These are phyloP conservation scores for Epichloe glyceriae DNA, from an alignment of 2,329 filamentous ascomycete genomes.

Conservation along the genomic window DNA sequence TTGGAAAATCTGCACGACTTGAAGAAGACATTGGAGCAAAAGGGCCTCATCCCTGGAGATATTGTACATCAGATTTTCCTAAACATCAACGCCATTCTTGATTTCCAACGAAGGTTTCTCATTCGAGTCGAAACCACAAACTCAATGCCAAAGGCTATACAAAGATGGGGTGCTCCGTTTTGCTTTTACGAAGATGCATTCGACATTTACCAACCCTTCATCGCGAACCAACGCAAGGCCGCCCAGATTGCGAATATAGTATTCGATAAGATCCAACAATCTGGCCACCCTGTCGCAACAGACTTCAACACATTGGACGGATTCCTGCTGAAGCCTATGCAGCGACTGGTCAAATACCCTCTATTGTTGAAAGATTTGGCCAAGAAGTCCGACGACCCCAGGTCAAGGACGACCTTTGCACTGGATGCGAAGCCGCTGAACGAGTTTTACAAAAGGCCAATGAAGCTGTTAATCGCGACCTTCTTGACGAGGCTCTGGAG, in stretches of 20 bases:
- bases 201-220: slow-evolving; percentile 90
- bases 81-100: slow-evolving; percentile 87
- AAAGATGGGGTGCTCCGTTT: slow-evolving; percentile 95
- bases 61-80: slow-evolving; percentile 89
- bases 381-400: slow-evolving; percentile 69
- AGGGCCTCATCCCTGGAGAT: slow-evolving; percentile 77
- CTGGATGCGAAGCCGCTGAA: slow-evolving; percentile 71
- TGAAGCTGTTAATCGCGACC: slow-evolving; percentile 77
- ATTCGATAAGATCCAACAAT: slow-evolving; percentile 73
- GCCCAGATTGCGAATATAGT: slow-evolving; percentile 71
- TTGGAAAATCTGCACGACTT: slow-evolving; percentile 85
- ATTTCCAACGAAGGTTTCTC: slow-evolving; percentile 88
- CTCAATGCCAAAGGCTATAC: slow-evolving; percentile 58
- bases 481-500: slow-evolving; percentile 69
- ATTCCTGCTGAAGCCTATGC: slow-evolving; percentile 93
- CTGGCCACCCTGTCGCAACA: slow-evolving; percentile 67
- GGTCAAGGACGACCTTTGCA: slow-evolving; percentile 56
- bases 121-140: slow-evolving; percentile 96
- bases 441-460: slow-evolving; percentile 76
- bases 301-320: slow-evolving; percentile 81
- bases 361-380: slow-evolving; percentile 79
- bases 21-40: slow-evolving; percentile 81
- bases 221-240: slow-evolving; percentile 88
- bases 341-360: slow-evolving; percentile 88
- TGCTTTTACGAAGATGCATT: slow-evolving; percentile 75